These are phyloP conservation scores for Diutina mesorugosa DNA, from an alignment of 1,139 yeast genomes.

Conservation along the genomic window DNA sequence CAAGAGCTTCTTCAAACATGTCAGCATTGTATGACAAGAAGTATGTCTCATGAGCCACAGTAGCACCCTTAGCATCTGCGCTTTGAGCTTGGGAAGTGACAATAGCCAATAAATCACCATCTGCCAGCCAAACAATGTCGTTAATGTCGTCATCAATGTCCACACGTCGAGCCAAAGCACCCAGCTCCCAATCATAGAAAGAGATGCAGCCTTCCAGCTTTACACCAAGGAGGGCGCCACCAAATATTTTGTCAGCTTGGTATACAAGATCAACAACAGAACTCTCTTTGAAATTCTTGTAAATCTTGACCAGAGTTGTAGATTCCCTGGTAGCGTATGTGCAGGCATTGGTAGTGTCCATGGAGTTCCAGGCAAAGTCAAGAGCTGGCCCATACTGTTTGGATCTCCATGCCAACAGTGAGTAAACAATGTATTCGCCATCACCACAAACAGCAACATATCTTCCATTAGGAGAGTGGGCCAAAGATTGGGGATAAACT, in stretches of 20 bases:
- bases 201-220: constrained; percentile 73
- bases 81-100: constrained; percentile 35
- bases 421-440: constrained; percentile 92
- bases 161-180: constrained; percentile 71
- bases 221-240: constrained; percentile 79
- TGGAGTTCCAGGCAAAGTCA: constrained; percentile 87
- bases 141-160: constrained; percentile 60
- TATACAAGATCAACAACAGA: constrained; percentile 54
- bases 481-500: constrained; percentile 75
- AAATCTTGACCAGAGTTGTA: constrained; percentile 51
- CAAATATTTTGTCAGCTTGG: constrained; percentile 68
- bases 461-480: constrained; percentile 95
- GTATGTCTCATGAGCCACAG: constrained; percentile 48
- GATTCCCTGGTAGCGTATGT: constrained; percentile 76
- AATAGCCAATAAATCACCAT: constrained; percentile 79
- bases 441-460: constrained; percentile 96
- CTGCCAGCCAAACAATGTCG: constrained; percentile 86
- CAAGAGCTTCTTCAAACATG: constrained; percentile 50
- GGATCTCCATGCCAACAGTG: constrained; percentile 97
- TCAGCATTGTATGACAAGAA: constrained; percentile 65
- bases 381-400: constrained; percentile 83
- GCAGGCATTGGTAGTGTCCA: constrained; percentile 56
- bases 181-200: constrained; percentile 90
- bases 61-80: constrained; percentile 13
- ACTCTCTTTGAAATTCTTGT: constrained; percentile 76